Evolutionary conservation across 208 protist genomes (phyloP).

Genomic region (Acanthamoeba triangularis): DNA sequence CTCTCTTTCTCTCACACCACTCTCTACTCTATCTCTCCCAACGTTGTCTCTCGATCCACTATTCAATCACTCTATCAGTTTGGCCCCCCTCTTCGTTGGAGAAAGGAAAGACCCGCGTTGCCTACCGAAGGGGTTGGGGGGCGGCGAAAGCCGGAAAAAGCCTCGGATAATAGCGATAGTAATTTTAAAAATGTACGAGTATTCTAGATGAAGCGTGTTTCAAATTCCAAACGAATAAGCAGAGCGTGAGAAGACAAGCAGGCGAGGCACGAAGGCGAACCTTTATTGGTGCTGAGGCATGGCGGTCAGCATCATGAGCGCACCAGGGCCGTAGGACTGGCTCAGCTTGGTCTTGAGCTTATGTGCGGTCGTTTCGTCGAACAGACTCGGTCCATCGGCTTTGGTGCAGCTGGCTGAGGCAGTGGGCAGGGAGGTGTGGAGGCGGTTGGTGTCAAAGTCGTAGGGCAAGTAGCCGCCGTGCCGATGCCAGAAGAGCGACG

Average conservation of each 20-base stretch:
- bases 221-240: background rate
- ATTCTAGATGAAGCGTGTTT: background rate
- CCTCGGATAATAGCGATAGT: too few relatives aligned
- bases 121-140: background rate
- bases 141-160: background rate
- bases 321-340: background rate
- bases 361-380: background rate
- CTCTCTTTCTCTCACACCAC: background rate
- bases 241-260: background rate
- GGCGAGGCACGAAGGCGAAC: background rate
- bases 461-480: slow-evolving; percentile 18
- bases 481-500: slow-evolving; percentile 16
- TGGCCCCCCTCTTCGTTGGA: background rate
- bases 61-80: background rate
- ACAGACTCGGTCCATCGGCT: background rate
- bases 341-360: slow-evolving; percentile 6
- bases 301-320: slow-evolving; percentile 5
- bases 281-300: background rate
- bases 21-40: background rate
- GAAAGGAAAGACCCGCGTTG: background rate
- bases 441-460: slow-evolving; percentile 15
- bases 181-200: too few relatives aligned
- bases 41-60: background rate
- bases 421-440: background rate
- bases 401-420: background rate